Conservation (phyloP, 768 basidiomycete species). For the Tylopilus rubrobrunneus region DNA sequence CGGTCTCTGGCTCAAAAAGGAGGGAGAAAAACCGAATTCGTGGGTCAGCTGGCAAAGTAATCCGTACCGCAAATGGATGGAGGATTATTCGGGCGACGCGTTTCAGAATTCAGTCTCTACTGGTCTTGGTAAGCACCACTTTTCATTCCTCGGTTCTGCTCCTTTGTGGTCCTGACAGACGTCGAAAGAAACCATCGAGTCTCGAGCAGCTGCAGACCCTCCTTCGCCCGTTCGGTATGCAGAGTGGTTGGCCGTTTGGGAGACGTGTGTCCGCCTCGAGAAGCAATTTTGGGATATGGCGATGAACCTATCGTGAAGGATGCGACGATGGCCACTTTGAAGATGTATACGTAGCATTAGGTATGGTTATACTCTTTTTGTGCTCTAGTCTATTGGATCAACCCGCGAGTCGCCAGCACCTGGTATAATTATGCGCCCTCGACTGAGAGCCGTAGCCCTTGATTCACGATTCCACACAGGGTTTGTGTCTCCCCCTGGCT, state of each 20-base stretch:
- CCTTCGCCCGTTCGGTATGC: conserved; percentile 56
- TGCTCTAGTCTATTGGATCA: too few relatives aligned
- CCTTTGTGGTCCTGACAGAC: neutral
- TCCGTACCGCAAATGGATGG: conserved; percentile 71
- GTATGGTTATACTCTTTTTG: too few relatives aligned
- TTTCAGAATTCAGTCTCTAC: conserved; percentile 71
- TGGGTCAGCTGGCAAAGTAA: conserved; percentile 66
- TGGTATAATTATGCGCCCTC: too few relatives aligned
- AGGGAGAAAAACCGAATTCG: conserved; percentile 38
- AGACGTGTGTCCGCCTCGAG: conserved; percentile 72
- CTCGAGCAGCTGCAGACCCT: conserved; percentile 53
- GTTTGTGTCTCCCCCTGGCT: too few relatives aligned
- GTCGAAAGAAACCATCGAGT: conserved; percentile 67
- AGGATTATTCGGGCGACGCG: conserved; percentile 69
- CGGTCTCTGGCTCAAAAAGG: conserved; percentile 73
- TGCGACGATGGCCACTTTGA: neutral
- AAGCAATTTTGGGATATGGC: conserved; percentile 86
- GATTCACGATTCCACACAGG: too few relatives aligned
- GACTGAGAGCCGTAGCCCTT: too few relatives aligned
- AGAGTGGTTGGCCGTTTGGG: conserved; percentile 73
- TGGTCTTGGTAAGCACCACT: conserved; percentile 60
- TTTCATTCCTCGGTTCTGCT: neutral
- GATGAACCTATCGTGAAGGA: conserved; percentile 25
- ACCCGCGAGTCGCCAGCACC: too few relatives aligned
- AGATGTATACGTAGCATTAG: too few relatives aligned